These are phyloP conservation scores for Skeletonema costatum DNA, from an alignment of 108 stramenopile species.

Conservation along the genomic window DNA sequence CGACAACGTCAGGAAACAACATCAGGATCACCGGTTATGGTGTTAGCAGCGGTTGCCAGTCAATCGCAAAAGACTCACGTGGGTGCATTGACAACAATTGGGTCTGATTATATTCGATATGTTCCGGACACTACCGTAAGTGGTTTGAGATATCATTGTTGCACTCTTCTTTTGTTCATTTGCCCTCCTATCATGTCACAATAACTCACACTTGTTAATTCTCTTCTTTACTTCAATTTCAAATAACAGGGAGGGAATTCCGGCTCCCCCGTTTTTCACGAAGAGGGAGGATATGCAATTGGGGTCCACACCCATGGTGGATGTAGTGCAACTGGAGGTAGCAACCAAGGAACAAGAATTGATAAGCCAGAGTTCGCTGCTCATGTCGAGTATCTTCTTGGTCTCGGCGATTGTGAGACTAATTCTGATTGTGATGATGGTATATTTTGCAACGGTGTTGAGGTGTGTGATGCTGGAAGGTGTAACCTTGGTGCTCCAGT, in stretches of 20 bases:
- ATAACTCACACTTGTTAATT: neutral
- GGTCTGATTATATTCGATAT: neutral
- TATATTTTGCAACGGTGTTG: neutral
- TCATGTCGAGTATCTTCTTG: neutral
- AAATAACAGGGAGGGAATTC: slow-evolving; percentile 8
- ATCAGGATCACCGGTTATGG: slow-evolving; percentile 19
- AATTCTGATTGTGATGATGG: neutral
- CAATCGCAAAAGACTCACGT: neutral
- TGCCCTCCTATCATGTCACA: neutral
- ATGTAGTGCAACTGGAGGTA: neutral
- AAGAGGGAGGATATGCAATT: neutral
- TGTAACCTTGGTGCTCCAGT: neutral
- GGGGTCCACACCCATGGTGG: slow-evolving; percentile 17
- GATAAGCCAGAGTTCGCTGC: neutral
- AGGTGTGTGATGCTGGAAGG: neutral
- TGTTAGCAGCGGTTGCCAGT: neutral
- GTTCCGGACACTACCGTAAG: neutral
- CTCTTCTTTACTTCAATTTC: neutral
- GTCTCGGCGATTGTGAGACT: neutral
- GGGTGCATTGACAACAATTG: neutral
- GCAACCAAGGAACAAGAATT: neutral
- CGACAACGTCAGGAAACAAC: neutral
- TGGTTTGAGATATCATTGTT: neutral
- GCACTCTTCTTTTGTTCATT: neutral
- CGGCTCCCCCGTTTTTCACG: neutral